A percentile compares a stretch with the other conserved stretches of the same genome.
phyloP scores from a whole-genome alignment of 2,329 filamentous ascomycete genomes.

The Talaromyces sp. region DNA sequence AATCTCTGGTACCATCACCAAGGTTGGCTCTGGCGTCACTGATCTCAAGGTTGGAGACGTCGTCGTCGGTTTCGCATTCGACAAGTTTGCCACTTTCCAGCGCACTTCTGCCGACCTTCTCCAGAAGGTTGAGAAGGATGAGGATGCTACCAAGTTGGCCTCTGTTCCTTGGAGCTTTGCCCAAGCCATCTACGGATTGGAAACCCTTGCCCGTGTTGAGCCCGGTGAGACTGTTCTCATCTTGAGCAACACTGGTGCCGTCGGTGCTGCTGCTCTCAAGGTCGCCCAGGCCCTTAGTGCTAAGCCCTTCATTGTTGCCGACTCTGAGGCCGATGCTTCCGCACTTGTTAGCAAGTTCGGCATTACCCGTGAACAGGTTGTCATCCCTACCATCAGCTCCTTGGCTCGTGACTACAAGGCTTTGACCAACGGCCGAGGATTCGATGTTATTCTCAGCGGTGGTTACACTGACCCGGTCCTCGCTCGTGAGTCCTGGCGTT shows the following conservation, averaged over 20 bases:
- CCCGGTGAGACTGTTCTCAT: slow-evolving; percentile 30
- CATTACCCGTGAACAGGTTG: slow-evolving; percentile 12
- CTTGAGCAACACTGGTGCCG: slow-evolving; percentile 30
- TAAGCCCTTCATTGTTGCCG: slow-evolving; percentile 17
- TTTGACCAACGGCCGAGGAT: slow-evolving; percentile 29
- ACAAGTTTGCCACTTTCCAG: slow-evolving; percentile 17
- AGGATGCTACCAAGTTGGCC: slow-evolving; percentile 23
- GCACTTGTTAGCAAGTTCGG: slow-evolving; percentile 13
- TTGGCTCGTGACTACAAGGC: slow-evolving; percentile 12
- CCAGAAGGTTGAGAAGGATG: neutral
- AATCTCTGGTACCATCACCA: neutral
- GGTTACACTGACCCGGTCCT: slow-evolving; percentile 19
- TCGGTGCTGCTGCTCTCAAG: slow-evolving; percentile 32
- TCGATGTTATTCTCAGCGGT: slow-evolving; percentile 32
- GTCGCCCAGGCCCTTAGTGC: slow-evolving; percentile 25
- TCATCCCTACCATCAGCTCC: slow-evolving; percentile 10
- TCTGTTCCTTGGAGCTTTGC: slow-evolving; percentile 17
- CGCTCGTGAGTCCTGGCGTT: slow-evolving; percentile 25
- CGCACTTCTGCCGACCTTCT: neutral
- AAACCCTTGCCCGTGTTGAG: slow-evolving; percentile 12
- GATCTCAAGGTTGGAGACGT: slow-evolving; percentile 17
- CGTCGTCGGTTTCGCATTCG: slow-evolving; percentile 12
- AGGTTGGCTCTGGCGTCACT: neutral
- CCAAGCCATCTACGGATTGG: slow-evolving; percentile 20
- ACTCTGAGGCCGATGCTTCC: slow-evolving; percentile 13